These are phyloP conservation scores for Aspergillus homomorphus DNA, from an alignment of 495 filamentous ascomycete species.

Conservation along the genomic window DNA sequence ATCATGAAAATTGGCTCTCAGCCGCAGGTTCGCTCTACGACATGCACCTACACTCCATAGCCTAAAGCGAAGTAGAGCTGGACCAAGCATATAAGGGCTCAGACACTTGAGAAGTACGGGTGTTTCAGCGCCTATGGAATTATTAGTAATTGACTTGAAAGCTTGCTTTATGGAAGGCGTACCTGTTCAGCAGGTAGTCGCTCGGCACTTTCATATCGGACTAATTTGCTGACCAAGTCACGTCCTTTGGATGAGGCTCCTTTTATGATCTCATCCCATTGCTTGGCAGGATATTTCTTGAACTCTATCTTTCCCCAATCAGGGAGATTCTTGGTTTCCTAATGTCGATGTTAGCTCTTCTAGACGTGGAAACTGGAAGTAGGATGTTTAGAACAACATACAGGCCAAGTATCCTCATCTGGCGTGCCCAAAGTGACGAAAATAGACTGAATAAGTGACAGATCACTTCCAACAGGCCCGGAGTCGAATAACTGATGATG, in stretches of 20 bases:
- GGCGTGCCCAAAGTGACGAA: conserved; percentile 89
- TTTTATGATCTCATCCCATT: conserved; percentile 54
- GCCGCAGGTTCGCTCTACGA: background rate
- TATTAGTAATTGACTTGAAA: conserved; percentile 15
- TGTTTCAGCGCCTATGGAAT: conserved; percentile 34
- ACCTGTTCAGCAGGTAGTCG: conserved; percentile 52
- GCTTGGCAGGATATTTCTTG: conserved; percentile 45
- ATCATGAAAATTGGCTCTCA: background rate
- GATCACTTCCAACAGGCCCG: conserved; percentile 85
- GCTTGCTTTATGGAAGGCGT: conserved; percentile 2
- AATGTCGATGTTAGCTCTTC: conserved; percentile 9
- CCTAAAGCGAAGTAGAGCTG: background rate
- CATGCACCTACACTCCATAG: background rate
- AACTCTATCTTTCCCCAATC: conserved; percentile 70
- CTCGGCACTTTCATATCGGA: conserved; percentile 55
- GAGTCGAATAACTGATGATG: conserved; percentile 72
- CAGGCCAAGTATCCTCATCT: conserved; percentile 72
- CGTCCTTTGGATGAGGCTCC: conserved; percentile 46
- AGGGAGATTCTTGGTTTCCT: conserved; percentile 55
- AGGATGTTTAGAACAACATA: conserved; percentile 23
- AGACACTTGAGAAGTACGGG: conserved; percentile 31
- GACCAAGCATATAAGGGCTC: background rate
- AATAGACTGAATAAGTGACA: conserved; percentile 84
- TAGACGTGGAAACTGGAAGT: background rate
- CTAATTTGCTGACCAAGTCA: conserved; percentile 52